phyloP scores from a whole-genome alignment of 345 rosid genomes.

The Lepidium didymum region DNA sequence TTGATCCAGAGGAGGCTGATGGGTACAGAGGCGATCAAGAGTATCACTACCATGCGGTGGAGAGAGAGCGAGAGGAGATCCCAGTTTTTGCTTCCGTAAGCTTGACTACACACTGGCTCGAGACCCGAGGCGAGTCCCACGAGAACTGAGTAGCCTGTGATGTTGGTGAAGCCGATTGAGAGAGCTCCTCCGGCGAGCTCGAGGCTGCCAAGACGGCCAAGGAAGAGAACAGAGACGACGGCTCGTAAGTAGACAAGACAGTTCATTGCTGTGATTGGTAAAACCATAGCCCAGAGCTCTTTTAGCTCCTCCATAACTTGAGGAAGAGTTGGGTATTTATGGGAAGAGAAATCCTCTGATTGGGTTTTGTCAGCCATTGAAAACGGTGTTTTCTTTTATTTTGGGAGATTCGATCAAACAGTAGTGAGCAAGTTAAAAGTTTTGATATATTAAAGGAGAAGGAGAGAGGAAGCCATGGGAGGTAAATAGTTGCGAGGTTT shows the following conservation, averaged over 20 bases:
- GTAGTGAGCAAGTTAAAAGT: neutral
- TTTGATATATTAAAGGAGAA: neutral
- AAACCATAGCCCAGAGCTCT: slow-evolving; percentile 83
- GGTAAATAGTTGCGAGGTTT: neutral
- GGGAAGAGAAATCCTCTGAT: slow-evolving; percentile 34
- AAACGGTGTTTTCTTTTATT: neutral
- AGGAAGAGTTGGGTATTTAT: slow-evolving; percentile 41
- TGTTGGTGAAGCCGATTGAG: slow-evolving; percentile 93
- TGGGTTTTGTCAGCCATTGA: slow-evolving; percentile 48
- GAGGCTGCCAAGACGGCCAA: slow-evolving; percentile 86
- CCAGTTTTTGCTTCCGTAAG: slow-evolving; percentile 88
- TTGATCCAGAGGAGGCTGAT: slow-evolving; percentile 79
- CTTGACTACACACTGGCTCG: slow-evolving; percentile 97
- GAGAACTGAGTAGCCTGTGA: slow-evolving; percentile 93
- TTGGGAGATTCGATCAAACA: neutral
- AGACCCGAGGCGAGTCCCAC: slow-evolving; percentile 93
- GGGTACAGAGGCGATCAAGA: slow-evolving; percentile 66
- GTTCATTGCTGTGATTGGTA: slow-evolving; percentile 87
- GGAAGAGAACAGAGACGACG: slow-evolving; percentile 79
- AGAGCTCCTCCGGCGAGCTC: slow-evolving; percentile 98
- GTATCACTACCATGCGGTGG: slow-evolving; percentile 80
- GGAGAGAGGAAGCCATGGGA: slow-evolving; percentile 9
- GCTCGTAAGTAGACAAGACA: slow-evolving; percentile 67
- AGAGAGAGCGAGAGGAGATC: slow-evolving; percentile 81
- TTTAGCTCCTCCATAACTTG: slow-evolving; percentile 76